A percentile compares a stretch with the other conserved stretches of the same genome.
Evolutionary conservation across 306 rosid genomes (phyloP).

Genomic region (Herpetospermum pedunculosum): DNA sequence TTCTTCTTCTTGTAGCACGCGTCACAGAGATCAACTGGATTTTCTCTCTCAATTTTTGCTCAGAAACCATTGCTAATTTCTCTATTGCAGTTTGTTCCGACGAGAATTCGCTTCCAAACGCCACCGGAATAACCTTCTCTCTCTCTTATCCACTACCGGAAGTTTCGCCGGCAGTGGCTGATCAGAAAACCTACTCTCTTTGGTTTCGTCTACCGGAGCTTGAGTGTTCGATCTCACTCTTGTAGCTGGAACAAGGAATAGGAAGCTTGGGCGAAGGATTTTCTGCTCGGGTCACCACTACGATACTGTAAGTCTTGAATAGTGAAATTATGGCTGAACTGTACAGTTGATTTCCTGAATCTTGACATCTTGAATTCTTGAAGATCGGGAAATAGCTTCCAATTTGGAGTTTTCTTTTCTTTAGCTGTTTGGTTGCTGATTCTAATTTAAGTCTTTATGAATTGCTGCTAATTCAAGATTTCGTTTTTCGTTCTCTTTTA

Average conservation of each 20-base stretch:
- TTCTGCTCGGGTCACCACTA: conserved; percentile 7
- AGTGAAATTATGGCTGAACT: not conserved
- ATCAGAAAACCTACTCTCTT: conserved; percentile 15
- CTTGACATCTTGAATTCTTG: conserved; percentile 12
- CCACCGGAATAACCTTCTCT: not conserved
- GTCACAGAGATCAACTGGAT: not conserved
- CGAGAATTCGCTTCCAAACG: conserved; percentile 4
- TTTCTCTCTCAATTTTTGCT: not conserved
- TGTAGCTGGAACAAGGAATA: not conserved
- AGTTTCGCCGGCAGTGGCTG: conserved; percentile 17
- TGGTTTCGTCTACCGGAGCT: not conserved
- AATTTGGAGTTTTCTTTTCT: not conserved
- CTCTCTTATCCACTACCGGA: conserved; percentile 1
- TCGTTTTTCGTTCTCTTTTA: conserved; percentile 10
- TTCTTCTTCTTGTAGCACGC: not conserved
- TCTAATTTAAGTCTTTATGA: conserved; percentile 1
- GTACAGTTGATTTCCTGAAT: not conserved
- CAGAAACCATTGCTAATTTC: not conserved
- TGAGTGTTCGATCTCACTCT: too few relatives aligned
- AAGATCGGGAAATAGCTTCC: conserved; percentile 10
- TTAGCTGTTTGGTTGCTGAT: conserved; percentile 4
- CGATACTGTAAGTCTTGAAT: not conserved
- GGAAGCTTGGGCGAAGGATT: conserved; percentile 3
- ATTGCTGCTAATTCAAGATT: conserved; percentile 10
- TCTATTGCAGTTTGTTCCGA: conserved; percentile 12